Evolutionary conservation across 2,329 filamentous ascomycete genomes (phyloP).

Genomic region (Trichocomaceae sp.): DNA sequence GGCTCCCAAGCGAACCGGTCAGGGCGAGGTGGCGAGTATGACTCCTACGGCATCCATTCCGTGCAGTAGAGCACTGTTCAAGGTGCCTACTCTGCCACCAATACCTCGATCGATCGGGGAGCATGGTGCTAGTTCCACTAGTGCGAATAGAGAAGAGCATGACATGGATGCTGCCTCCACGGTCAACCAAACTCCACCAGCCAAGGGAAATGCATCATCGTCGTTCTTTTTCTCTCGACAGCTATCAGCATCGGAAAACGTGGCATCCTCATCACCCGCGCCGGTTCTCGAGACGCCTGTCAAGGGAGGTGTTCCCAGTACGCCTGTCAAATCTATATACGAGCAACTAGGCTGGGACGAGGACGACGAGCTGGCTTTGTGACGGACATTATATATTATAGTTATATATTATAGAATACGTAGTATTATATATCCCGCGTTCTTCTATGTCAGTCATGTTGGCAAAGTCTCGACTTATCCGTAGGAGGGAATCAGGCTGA

Average conservation of each 20-base stretch:
- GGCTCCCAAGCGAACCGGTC: conserved; percentile 18
- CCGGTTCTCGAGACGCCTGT: conserved; percentile 28
- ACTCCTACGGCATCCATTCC: conserved; percentile 5
- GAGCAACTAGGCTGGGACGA: conserved; percentile 41
- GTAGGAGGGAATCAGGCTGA: no score
- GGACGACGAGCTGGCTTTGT: conserved; percentile 25
- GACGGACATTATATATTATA: not conserved
- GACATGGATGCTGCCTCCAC: not conserved
- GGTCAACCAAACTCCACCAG: conserved; percentile 3
- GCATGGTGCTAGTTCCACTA: not conserved
- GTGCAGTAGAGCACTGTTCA: conserved; percentile 13
- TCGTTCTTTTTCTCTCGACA: not conserved
- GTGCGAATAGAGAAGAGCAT: not conserved
- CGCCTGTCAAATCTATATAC: conserved; percentile 37
- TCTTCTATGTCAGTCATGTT: no score
- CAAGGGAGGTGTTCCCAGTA: conserved; percentile 20
- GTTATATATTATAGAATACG: not conserved
- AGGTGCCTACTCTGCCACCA: conserved; percentile 12
- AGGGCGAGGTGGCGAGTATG: conserved; percentile 5
- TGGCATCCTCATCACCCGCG: conserved; percentile 13
- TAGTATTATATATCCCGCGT: no score
- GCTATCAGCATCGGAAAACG: not conserved
- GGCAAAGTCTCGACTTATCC: no score
- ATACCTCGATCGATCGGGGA: not conserved
- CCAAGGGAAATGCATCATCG: not conserved